Percentiles rank a stretch among this genome's conserved stretches.
Evolutionary conservation across 805 yeast species (phyloP).

Genomic region (Dipodascopsis uninucleata): DNA sequence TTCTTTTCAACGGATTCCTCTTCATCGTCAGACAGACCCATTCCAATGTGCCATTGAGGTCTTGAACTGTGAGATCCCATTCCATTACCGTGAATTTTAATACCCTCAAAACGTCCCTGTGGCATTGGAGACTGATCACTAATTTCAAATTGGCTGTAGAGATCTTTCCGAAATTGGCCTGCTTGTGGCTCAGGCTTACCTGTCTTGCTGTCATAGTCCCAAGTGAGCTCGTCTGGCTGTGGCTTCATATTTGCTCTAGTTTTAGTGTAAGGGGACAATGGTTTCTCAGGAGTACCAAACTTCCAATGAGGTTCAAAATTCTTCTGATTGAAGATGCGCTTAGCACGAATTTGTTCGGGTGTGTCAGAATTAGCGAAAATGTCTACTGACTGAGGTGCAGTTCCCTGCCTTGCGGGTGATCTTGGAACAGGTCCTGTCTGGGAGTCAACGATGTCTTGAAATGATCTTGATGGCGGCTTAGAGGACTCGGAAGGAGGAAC

Average conservation of each 20-base stretch:
- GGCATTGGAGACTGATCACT: slow-evolving; percentile 16
- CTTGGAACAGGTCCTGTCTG: slow-evolving; percentile 8
- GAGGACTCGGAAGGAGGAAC: slow-evolving; percentile 25
- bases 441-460: slow-evolving; percentile 23
- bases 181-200: slow-evolving; percentile 3
- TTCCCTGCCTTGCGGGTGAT: slow-evolving; percentile 18
- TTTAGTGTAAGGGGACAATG: slow-evolving; percentile 17
- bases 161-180: slow-evolving; percentile 16
- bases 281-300: slow-evolving; percentile 24
- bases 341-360: slow-evolving; percentile 21
- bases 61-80: slow-evolving; percentile 17
- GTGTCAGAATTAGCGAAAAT: slow-evolving; percentile 9
- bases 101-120: slow-evolving; percentile 8
- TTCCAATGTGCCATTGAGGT: slow-evolving; percentile 10
- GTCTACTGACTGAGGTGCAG: slow-evolving; percentile 11
- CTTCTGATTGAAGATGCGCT: slow-evolving; percentile 10
- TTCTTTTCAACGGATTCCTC: not conserved
- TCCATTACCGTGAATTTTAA: slow-evolving; percentile 23
- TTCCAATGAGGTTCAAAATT: slow-evolving; percentile 21
- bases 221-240: slow-evolving; percentile 22
- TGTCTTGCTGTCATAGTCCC: slow-evolving; percentile 15
- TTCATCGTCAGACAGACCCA: slow-evolving; percentile 14
- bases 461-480: slow-evolving; percentile 24
- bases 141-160: slow-evolving; percentile 9
- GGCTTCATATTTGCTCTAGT: slow-evolving; percentile 26